These are phyloP conservation scores for Bipolaris gigantea DNA, from an alignment of 2,329 filamentous ascomycete species.

Conservation along the genomic window DNA sequence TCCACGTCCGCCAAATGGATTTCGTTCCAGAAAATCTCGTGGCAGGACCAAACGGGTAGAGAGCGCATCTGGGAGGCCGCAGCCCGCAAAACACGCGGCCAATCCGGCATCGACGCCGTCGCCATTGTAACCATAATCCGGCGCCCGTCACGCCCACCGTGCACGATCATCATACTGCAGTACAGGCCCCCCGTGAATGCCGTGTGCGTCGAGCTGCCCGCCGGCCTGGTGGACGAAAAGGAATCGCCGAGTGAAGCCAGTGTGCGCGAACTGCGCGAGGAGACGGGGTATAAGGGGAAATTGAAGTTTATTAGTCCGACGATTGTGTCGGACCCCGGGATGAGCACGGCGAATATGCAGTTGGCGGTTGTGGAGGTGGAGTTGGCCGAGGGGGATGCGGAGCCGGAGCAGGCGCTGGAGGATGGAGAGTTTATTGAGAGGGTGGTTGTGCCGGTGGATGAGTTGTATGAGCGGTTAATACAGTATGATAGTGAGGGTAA, in stretches of 20 bases:
- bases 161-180: constrained; percentile 61
- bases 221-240: constrained; percentile 60
- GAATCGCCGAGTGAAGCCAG: constrained; percentile 60
- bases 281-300: constrained; percentile 63
- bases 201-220: constrained; percentile 62
- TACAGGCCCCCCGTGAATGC: constrained; percentile 63
- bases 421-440: constrained; percentile 65
- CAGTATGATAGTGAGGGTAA: constrained; percentile 53
- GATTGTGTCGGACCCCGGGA: constrained; percentile 67
- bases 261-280: constrained; percentile 62
- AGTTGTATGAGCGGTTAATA: constrained; percentile 59
- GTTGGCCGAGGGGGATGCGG: constrained; percentile 52
- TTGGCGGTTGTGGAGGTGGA: constrained; percentile 62
- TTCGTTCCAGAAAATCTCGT: constrained; percentile 58
- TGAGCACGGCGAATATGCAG: constrained; percentile 64
- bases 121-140: constrained; percentile 60
- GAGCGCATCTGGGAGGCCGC: constrained; percentile 55
- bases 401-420: constrained; percentile 62
- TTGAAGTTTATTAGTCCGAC: constrained; percentile 59
- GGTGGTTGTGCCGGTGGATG: constrained; percentile 59
- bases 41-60: constrained; percentile 51
- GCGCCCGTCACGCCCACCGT: constrained; percentile 51
- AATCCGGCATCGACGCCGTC: constrained; percentile 62
- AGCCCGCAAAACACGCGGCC: constrained; percentile 55
- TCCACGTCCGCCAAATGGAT: constrained; percentile 60